Evolutionary conservation across 192 early-diverging fungal genomes (phyloP), one percentile per base, ranked within the genome.

Genomic region (Entomortierella chlamydospora): DNA sequence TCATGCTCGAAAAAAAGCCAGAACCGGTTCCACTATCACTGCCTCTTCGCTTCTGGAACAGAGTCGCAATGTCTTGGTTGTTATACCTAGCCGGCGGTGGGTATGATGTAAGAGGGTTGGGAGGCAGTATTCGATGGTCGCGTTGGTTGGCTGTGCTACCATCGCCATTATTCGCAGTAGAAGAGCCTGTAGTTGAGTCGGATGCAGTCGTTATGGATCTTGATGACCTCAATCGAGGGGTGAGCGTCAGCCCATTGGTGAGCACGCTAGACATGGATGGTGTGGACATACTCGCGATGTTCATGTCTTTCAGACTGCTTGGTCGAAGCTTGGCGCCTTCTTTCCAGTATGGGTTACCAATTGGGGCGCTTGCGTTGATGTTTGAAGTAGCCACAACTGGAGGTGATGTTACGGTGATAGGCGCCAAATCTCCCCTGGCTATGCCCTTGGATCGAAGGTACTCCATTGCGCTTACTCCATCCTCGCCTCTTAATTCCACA

Each of bases 371-470:
- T 30, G 26, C n/a, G 31, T 34, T 34, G 34, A 10, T 25, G 49
- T 12, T 30, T 5, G 56, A 22, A 17, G n/a, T 18, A 2, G 49
- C 23, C 18, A 25, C 18, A 4, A 37, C 7, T 22, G 56, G 49
- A 5, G 71, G 22, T 13, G 50, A 54, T 15, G 57, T 6, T 57
- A 52, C 12, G 63, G 51, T 0, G 57, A n/a, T 17, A 0, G 55
- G 29, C 5, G 49, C 59, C 17, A 10, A 37, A 7, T 66, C 64
- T 29, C 72, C 72, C 34, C 64, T 22, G 1, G 64, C 64, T 13
- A 67, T 53, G 5, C 64, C 33, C 52, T 74, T 74, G 11, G 58
- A 47, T 61, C 72, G 63, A 25, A 74, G 64, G 43, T 74, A 74
- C 13, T 74, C 64, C 72, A 74, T 56, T 0, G 72, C 72, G 0